Conservation (phyloP, 108 stramenopile genomes). For the Nitzschia sp. region DNA sequence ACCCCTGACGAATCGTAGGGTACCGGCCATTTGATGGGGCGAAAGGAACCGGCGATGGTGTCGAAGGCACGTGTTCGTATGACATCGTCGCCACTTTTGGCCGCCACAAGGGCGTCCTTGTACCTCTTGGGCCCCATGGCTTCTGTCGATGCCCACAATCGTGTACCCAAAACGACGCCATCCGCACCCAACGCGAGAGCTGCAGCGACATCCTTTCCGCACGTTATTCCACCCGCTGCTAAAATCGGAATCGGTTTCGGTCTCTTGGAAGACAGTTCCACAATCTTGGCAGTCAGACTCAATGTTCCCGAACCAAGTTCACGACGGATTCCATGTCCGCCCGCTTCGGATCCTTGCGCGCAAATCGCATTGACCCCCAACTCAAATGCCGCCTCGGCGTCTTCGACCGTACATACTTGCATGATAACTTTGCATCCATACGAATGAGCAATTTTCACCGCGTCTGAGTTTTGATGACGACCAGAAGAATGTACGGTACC, state of each 20-base stretch:
- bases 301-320: conserved; percentile 69
- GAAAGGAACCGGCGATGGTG: conserved; percentile 55
- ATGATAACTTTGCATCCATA: conserved; percentile 60
- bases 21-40: conserved; percentile 50
- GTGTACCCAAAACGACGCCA: conserved; percentile 72
- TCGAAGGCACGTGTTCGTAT: conserved; percentile 72
- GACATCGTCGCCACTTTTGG: conserved; percentile 64
- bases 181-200: conserved; percentile 74
- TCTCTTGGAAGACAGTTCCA: conserved; percentile 19
- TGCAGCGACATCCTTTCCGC: conserved; percentile 67
- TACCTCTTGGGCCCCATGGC: conserved; percentile 38
- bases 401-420: conserved; percentile 65
- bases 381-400: conserved; percentile 57
- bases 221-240: conserved; percentile 76
- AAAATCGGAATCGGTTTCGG: conserved; percentile 49
- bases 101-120: conserved; percentile 48
- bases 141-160: conserved; percentile 73
- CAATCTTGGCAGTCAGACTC: conserved; percentile 53
- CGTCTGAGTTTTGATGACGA: conserved; percentile 16
- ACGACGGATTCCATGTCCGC: conserved; percentile 77
- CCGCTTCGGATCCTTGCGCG: conserved; percentile 80
- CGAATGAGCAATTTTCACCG: conserved; percentile 60
- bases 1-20: conserved; percentile 73
- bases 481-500: conserved; percentile 42
- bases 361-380: conserved; percentile 69